Base-by-base conservation (phyloP, 1,139 yeast genomes). In the Hemisphaericaspora lyxosophila region DNA sequence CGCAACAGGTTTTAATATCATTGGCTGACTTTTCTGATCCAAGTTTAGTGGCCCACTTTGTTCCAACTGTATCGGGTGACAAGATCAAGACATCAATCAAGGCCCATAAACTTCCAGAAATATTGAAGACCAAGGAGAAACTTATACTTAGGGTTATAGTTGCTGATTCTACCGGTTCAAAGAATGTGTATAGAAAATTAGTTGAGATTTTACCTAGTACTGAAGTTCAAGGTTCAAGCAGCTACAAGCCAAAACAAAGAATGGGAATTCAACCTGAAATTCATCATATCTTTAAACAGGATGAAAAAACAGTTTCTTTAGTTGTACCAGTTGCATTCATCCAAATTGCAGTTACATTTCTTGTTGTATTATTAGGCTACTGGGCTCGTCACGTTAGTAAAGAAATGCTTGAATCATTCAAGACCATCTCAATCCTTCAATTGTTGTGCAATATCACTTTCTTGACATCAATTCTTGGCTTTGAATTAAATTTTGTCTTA, bases 261-360 rank as follows among this genome's bases (percentile, higher is more conserved):
- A 62, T 78, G 43, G 81, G 75, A 2, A 55, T 67, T 20, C 64
- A 73, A 57, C 81, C 85, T 6, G 95, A 85, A 60, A 85, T 89
- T 49, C 68, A 68, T 48, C 95, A 88, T 58, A 62, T 68, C 34
- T 89, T 89, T 70, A 73, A 71, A 43, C 55, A 65, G 5, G 76
- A 78, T 19, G 81, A 83, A 27, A 60, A 62, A 34, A 78, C 81
- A 16, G 82, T 81, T 8, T 68, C 78, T 41, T 59, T 80, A 8
- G 44, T 70, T 2, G 49, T 85, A 31, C 86, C 95, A 1, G 43
- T 73, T 16, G 55, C 68, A 1, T 85, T 86, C 52, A 68, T 73
- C 15, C 64, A 55, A 2, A 59, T 64, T n/a, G 72, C 75, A 2
- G 57, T 75, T 9, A 54, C 62, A 4, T 60, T 70, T 19, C 64